Percentiles rank a stretch among this genome's conserved stretches.
These are phyloP conservation scores for Apiotrichum gamsii DNA, from an alignment of 1,284 basidiomycete species.

Conservation along the genomic window DNA sequence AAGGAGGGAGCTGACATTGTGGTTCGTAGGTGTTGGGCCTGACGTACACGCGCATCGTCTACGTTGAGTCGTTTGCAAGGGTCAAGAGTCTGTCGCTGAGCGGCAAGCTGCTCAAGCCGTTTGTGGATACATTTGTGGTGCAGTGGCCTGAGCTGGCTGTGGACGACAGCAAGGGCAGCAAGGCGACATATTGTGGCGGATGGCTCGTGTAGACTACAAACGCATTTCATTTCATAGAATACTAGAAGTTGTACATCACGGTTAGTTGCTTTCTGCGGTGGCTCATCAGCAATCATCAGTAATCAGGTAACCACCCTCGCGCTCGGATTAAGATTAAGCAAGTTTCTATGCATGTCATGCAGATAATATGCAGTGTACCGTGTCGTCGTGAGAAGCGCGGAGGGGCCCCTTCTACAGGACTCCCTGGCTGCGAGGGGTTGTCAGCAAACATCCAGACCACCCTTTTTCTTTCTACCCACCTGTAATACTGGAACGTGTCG, in stretches of 20 bases:
- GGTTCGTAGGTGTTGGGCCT: constrained; percentile 79
- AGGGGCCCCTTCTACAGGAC: background rate
- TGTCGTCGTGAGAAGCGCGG: too few species aligned
- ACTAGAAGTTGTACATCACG: too few species aligned
- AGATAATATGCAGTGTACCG: too few species aligned
- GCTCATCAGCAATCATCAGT: too few species aligned
- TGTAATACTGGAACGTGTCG: constrained; percentile 59
- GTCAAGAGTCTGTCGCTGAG: constrained; percentile 76
- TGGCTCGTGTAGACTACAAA: too few species aligned
- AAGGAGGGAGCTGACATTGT: background rate
- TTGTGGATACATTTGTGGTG: constrained; percentile 81
- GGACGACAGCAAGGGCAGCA: too few species aligned
- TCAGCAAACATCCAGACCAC: background rate
- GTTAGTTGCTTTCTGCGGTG: too few species aligned
- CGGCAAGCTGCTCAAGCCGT: constrained; percentile 67
- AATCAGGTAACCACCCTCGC: too few species aligned
- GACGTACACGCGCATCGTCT: constrained; percentile 68
- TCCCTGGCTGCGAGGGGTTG: background rate
- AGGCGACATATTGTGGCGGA: too few species aligned
- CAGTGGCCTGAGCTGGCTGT: constrained; percentile 74
- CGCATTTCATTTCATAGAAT: too few species aligned
- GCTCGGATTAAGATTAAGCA: too few species aligned
- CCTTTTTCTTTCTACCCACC: background rate
- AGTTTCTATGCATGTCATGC: too few species aligned
- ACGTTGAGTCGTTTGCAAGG: constrained; percentile 91